A percentile compares a stretch with the other conserved stretches of the same genome.
phyloP scores from a whole-genome alignment of 768 basidiomycete genomes.

The Trametes punicea region DNA sequence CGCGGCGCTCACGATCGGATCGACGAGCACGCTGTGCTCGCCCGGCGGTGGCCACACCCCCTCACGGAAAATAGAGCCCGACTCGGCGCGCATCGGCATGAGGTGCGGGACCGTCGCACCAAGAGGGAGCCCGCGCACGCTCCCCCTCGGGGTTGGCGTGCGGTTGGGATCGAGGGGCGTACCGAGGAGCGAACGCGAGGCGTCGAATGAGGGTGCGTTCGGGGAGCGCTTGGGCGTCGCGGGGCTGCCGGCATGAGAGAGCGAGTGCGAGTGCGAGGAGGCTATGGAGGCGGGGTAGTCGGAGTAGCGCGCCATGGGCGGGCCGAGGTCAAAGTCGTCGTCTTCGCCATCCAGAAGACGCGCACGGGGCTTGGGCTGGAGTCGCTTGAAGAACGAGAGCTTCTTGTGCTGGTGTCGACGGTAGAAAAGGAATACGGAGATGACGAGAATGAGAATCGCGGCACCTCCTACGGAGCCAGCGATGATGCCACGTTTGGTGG shows the following conservation, averaged over 20 bases:
- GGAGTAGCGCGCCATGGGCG: conserved; percentile 22
- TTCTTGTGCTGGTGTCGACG: conserved; percentile 29
- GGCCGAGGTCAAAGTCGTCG: conserved; percentile 27
- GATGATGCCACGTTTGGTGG: conserved; percentile 27
- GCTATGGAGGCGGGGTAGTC: conserved; percentile 25
- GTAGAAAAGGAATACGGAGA: conserved; percentile 30
- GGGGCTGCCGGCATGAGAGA: not conserved
- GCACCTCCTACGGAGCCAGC: conserved; percentile 31
- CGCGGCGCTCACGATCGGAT: conserved; percentile 25
- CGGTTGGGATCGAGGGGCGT: conserved; percentile 14
- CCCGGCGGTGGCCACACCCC: conserved; percentile 30
- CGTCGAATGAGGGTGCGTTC: conserved; percentile 8
- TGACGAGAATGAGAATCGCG: conserved; percentile 25
- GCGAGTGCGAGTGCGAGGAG: conserved; percentile 8
- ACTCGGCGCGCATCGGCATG: conserved; percentile 26
- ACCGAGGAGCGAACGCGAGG: conserved; percentile 10
- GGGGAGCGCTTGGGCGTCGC: conserved; percentile 6
- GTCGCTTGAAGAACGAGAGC: conserved; percentile 24
- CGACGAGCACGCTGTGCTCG: conserved; percentile 26
- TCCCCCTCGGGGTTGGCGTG: conserved; percentile 3
- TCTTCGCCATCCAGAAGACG: conserved; percentile 30
- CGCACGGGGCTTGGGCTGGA: conserved; percentile 21
- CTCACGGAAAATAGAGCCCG: conserved; percentile 32
- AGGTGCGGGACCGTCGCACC: conserved; percentile 22
- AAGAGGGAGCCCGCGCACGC: not conserved